phyloP scores from a whole-genome alignment of 176 grass and related monocot species.

The Lolium multiflorum region DNA sequence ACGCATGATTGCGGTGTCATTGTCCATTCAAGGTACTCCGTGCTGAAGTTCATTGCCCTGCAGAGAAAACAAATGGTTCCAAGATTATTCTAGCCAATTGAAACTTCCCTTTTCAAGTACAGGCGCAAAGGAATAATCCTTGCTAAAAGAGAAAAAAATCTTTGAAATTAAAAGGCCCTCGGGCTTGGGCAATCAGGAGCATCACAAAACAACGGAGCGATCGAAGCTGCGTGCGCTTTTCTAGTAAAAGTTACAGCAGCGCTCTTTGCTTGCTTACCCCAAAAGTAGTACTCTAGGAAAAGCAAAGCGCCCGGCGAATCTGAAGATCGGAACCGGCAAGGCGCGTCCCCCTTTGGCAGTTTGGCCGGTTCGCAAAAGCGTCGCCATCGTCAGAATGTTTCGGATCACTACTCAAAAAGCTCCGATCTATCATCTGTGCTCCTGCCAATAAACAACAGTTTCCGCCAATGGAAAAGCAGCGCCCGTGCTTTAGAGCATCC shows the following conservation, averaged over 20 bases:
- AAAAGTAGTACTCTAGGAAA: not conserved
- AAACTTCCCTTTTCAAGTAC: not conserved
- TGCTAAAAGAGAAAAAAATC: too few relatives aligned
- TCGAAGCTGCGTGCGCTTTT: not conserved
- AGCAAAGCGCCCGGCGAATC: not conserved
- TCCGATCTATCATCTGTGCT: not conserved
- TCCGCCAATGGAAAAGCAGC: not conserved
- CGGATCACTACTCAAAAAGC: not conserved
- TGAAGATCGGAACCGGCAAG: not conserved
- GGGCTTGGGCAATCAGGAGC: too few relatives aligned
- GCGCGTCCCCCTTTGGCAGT: not conserved
- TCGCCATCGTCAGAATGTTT: conserved; percentile 26
- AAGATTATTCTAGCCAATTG: not conserved
- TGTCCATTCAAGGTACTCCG: not conserved
- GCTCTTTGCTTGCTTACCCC: not conserved
- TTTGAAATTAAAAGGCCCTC: too few relatives aligned
- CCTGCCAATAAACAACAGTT: not conserved
- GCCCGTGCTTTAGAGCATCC: too few relatives aligned
- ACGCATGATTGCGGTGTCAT: not conserved
- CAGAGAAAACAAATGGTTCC: not conserved
- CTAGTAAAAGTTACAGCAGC: not conserved
- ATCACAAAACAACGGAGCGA: too few relatives aligned
- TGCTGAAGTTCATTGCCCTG: not conserved
- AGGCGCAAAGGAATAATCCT: not conserved
- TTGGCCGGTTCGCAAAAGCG: not conserved